Conservation (phyloP, 129 eudicot genomes). For the Flaveria bidentis region DNA sequence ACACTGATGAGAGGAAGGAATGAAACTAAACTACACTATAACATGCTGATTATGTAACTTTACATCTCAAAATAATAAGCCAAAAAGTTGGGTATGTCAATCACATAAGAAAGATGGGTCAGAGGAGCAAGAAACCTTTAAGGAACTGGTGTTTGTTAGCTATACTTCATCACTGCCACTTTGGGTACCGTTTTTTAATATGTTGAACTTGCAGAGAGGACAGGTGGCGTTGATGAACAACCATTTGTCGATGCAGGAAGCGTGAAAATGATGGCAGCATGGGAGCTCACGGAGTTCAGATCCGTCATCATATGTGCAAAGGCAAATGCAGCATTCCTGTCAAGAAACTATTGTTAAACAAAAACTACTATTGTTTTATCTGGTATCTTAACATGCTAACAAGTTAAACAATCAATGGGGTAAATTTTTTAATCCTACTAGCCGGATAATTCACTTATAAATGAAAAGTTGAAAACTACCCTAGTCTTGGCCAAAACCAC, state of each 20-base stretch:
- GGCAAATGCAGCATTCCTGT: slow-evolving; percentile 94
- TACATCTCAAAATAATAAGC: slow-evolving; percentile 33
- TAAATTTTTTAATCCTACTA: not conserved
- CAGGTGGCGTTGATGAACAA: slow-evolving; percentile 78
- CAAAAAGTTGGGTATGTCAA: slow-evolving; percentile 25
- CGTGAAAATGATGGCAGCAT: slow-evolving; percentile 85
- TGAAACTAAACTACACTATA: slow-evolving; percentile 18
- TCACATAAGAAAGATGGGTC: slow-evolving; percentile 25
- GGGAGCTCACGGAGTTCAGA: slow-evolving; percentile 87
- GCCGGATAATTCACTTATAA: not conserved
- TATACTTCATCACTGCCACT: slow-evolving; percentile 77
- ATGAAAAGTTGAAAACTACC: too few species aligned
- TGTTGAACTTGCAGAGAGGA: slow-evolving; percentile 88
- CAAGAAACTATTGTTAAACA: not conserved
- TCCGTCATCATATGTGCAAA: slow-evolving; percentile 74
- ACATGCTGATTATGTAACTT: slow-evolving; percentile 29
- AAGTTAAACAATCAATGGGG: not conserved
- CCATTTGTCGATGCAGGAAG: slow-evolving; percentile 85
- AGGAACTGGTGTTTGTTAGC: slow-evolving; percentile 23
- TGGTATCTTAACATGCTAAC: not conserved
- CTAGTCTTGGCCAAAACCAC: too few species aligned
- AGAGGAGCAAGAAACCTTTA: slow-evolving; percentile 21
- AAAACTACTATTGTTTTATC: not conserved
- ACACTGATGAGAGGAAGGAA: slow-evolving; percentile 3
- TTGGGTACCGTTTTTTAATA: slow-evolving; percentile 65